Conservation (phyloP, 371 early-diverging fungal genomes). For the Mortierella sp. region DNA sequence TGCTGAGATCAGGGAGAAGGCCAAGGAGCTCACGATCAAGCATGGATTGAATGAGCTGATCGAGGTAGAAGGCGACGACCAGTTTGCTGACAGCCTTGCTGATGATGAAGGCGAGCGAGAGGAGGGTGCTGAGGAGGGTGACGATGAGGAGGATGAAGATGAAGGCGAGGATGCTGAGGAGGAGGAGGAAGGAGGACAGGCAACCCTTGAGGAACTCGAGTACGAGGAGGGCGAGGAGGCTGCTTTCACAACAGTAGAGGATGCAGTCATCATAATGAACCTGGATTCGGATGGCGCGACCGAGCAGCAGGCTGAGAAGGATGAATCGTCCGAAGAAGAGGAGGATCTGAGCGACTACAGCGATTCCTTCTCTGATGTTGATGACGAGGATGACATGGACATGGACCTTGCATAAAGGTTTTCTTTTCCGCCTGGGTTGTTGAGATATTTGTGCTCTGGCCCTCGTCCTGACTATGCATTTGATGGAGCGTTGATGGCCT, state of each 20-base stretch:
- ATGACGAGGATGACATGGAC: constrained; percentile 1
- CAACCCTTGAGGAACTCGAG: neutral
- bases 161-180: neutral
- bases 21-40: constrained; percentile 23
- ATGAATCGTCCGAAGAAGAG: constrained; percentile 8
- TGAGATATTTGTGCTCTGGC: neutral
- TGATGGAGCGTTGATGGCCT: neutral
- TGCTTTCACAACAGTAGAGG: neutral
- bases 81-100: constrained; percentile 45
- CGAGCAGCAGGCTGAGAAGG: neutral
- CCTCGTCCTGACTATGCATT: neutral
- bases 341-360: constrained; percentile 33
- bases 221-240: constrained; percentile 5
- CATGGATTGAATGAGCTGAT: constrained; percentile 12
- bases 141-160: constrained; percentile 6
- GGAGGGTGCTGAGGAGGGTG: constrained; percentile 24
- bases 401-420: neutral
- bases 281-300: neutral
- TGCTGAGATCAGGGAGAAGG: constrained; percentile 41
- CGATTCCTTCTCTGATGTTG: constrained; percentile 19
- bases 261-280: neutral
- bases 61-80: constrained; percentile 55
- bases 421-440: neutral
- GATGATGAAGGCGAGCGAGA: constrained; percentile 40
- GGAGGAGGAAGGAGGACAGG: neutral